phyloP scores from a whole-genome alignment of 768 basidiomycete species.

The Russula emetica region DNA sequence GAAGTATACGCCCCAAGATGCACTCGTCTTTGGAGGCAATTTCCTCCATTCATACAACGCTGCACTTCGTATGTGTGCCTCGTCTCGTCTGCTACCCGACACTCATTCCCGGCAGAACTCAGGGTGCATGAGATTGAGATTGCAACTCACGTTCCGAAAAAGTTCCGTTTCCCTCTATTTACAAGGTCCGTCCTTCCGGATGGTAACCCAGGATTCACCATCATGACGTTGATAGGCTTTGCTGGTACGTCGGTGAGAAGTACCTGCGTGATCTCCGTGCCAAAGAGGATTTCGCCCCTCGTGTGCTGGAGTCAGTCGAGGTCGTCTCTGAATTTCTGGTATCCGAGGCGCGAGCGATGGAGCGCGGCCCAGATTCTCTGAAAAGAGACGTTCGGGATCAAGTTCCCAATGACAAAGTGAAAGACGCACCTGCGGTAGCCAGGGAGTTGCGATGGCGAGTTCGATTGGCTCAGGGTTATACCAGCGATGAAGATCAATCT shows the following conservation, averaged over 20 bases:
- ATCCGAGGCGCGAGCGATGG: slow-evolving; percentile 66
- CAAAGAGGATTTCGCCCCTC: slow-evolving; percentile 46
- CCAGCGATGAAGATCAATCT: slow-evolving; percentile 63
- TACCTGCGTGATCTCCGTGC: slow-evolving; percentile 68
- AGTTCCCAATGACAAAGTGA: slow-evolving; percentile 74
- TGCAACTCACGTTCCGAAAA: slow-evolving; percentile 83
- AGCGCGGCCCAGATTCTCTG: slow-evolving; percentile 62
- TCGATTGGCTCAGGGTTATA: slow-evolving; percentile 52
- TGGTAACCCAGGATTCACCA: background rate
- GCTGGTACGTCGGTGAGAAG: slow-evolving; percentile 88
- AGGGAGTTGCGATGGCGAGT: slow-evolving; percentile 85
- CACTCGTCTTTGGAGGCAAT: slow-evolving; percentile 95
- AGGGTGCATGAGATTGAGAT: slow-evolving; percentile 89
- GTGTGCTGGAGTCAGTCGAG: slow-evolving; percentile 67
- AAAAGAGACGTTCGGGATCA: slow-evolving; percentile 78
- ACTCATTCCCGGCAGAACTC: slow-evolving; percentile 53
- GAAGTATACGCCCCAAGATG: slow-evolving; percentile 86
- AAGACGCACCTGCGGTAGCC: slow-evolving; percentile 76
- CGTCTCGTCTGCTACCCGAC: background rate
- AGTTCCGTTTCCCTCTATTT: slow-evolving; percentile 34
- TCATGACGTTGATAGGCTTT: slow-evolving; percentile 49
- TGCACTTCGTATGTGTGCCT: slow-evolving; percentile 59
- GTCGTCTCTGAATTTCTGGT: slow-evolving; percentile 77
- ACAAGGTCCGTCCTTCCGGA: slow-evolving; percentile 27
- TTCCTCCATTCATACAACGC: slow-evolving; percentile 93